Conservation (phyloP, 176 grass and related monocot species). For the Musa acuminata region DNA sequence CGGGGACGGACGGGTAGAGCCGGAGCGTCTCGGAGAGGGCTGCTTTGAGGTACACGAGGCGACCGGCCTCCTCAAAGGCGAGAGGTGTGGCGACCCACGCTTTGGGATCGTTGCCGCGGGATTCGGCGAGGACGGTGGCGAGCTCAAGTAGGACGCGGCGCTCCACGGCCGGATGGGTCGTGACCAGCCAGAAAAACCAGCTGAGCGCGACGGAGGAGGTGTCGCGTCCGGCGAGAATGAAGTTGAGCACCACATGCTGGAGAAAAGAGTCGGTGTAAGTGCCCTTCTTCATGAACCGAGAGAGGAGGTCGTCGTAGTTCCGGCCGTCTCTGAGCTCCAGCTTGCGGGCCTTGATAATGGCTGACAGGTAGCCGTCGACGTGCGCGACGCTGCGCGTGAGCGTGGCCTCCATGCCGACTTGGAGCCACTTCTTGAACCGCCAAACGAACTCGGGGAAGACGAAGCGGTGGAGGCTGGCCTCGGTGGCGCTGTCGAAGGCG, state of each 20-base stretch:
- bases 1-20: conserved; percentile 87
- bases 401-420: conserved; percentile 13
- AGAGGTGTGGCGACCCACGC: conserved; percentile 30
- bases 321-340: conserved; percentile 14
- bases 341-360: conserved; percentile 19
- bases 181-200: conserved; percentile 31
- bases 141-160: conserved; percentile 1
- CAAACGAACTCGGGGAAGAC: conserved; percentile 23
- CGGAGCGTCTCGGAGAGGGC: conserved; percentile 87
- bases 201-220: conserved; percentile 14
- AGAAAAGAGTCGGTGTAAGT: conserved; percentile 12
- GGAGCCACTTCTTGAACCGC: conserved; percentile 21
- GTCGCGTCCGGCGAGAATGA: conserved; percentile 22
- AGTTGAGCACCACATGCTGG: conserved; percentile 19
- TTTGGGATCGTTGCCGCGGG: background rate
- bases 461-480: conserved; percentile 25
- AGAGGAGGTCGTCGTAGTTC: conserved; percentile 20
- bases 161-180: conserved; percentile 9
- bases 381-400: conserved; percentile 11
- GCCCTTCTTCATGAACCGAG: conserved; percentile 24
- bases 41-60: conserved; percentile 88
- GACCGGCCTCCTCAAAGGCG: conserved; percentile 81
- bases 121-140: background rate
- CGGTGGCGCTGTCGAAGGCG: conserved; percentile 23
- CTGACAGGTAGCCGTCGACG: conserved; percentile 17